Evolutionary conservation across 345 rosid genomes (phyloP), one percentile per base, ranked within the genome.

Genomic region (Microthlaspi erraticum): DNA sequence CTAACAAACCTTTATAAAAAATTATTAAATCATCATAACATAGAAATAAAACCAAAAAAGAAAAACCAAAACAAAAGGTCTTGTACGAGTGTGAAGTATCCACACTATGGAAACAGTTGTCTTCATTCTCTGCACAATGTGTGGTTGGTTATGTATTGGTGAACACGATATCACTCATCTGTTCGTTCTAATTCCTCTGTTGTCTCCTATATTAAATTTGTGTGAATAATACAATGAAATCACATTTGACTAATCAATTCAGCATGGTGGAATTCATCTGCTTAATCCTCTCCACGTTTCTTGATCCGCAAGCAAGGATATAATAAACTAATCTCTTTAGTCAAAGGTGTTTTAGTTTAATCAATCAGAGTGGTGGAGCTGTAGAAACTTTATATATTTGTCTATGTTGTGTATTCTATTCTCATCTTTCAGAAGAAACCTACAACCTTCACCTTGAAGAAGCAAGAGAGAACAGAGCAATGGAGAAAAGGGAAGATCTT

Each of bases 401-500:
- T 45, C 3, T 23, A 8, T n/a, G 17, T 1, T 45, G 57, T 33
- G 36, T 13, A 26, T 26, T 3, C 4, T 3, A n/a, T n/a, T n/a
- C n/a, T 55, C 57, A 55, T 33, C 33, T 26, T 43, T 63, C 13
- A 26, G 17, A 8, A 53, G 38, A 32, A 53, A 31, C 59, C 39
- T 32, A 39, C 59, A 14, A 55, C 60, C 11, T 10, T 10, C 34
- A 53, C 12, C 51, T 26, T 39, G 45, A 36, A 56, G 66, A 48
- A 29, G 13, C 14, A 42, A 55, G 14, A 54, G 8, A 64, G 37
- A 48, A 39, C 46, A 19, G 18, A 62, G 48, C 34, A 31, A 87
- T 78, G 95, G 92, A 87, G 73, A 64, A 32, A 11, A 78, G 82
- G 34, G 88, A 84, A 70, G 89, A 83, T 48, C 75, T 85, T 79